These are phyloP conservation scores for Mortierella sp. DNA, from an alignment of 371 early-diverging fungal genomes.

Conservation along the genomic window DNA sequence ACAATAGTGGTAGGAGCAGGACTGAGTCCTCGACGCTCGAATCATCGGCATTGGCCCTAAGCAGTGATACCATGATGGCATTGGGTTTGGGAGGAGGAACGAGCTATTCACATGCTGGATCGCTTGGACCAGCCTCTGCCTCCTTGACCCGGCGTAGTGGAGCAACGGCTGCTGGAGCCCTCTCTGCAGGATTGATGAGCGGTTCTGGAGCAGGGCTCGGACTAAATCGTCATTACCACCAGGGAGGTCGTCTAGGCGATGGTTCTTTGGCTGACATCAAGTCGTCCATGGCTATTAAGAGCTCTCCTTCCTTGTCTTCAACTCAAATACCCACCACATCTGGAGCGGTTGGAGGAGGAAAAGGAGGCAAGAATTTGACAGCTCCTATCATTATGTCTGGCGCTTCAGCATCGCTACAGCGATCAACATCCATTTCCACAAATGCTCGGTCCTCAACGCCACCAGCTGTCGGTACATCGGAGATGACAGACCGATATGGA, in stretches of 20 bases:
- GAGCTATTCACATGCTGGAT: conserved; percentile 19
- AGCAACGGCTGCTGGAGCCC: no score
- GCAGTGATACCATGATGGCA: conserved; percentile 40
- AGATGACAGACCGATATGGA: no score
- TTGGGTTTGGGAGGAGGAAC: conserved; percentile 27
- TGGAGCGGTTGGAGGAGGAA: background rate
- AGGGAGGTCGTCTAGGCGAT: conserved; percentile 24
- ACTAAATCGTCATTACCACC: background rate
- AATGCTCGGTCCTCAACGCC: no score
- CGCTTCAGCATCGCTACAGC: no score
- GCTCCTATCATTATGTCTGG: no score
- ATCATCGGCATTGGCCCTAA: conserved; percentile 32
- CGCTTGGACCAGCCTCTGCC: no score
- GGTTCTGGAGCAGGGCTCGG: conserved; percentile 1
- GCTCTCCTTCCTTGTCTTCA: conserved; percentile 39
- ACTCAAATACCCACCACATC: conserved; percentile 4
- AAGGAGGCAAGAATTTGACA: conserved; percentile 16
- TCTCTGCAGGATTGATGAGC: conserved; percentile 16
- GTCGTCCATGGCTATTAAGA: conserved; percentile 50
- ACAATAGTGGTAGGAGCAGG: background rate
- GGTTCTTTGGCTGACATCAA: conserved; percentile 26
- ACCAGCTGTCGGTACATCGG: no score
- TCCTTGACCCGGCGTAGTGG: no score
- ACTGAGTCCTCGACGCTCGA: conserved; percentile 25
- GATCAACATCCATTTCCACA: no score